A percentile compares a stretch with the other conserved stretches of the same genome.
These are phyloP conservation scores for Ophidiomyces ophidiicola DNA, from an alignment of 2,329 filamentous ascomycete species.

Conservation along the genomic window DNA sequence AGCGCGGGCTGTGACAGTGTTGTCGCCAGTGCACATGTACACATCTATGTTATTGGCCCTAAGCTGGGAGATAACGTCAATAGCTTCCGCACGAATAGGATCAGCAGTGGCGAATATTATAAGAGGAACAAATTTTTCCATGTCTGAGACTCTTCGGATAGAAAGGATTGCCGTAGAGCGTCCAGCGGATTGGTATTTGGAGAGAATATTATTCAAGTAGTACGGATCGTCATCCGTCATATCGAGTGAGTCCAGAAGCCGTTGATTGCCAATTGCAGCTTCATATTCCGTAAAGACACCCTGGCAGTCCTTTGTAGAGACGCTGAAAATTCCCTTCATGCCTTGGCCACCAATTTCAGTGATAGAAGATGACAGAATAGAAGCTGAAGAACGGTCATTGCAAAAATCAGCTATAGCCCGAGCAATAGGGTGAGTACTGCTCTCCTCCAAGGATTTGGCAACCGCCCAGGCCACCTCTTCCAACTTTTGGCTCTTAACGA, in stretches of 20 bases:
- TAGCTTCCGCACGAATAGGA: constrained; percentile 62
- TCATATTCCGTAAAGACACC: constrained; percentile 26
- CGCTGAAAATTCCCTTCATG: constrained; percentile 41
- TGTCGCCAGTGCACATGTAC: constrained; percentile 91
- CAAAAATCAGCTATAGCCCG: constrained; percentile 44
- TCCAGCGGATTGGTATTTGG: constrained; percentile 31
- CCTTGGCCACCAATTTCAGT: constrained; percentile 48
- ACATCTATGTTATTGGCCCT: constrained; percentile 56
- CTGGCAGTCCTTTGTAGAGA: constrained; percentile 20
- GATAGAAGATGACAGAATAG: constrained; percentile 29
- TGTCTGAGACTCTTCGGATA: constrained; percentile 21
- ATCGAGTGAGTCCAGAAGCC: constrained; percentile 31
- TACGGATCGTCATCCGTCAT: constrained; percentile 23
- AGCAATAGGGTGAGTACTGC: constrained; percentile 49
- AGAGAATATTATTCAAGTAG: constrained; percentile 26
- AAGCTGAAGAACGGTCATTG: constrained; percentile 19
- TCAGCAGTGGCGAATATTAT: constrained; percentile 68
- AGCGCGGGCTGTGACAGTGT: constrained; percentile 66
- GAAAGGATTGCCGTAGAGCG: constrained; percentile 37
- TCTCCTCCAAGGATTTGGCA: constrained; percentile 43
- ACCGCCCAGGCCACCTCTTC: constrained; percentile 35
- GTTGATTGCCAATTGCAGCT: constrained; percentile 47
- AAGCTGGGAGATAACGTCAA: constrained; percentile 51
- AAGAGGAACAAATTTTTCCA: constrained; percentile 36
- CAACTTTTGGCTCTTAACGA: constrained; percentile 26